Percentiles rank a stretch among this genome's conserved stretches.
These are phyloP conservation scores for Arabidopsis hybrid DNA, from an alignment of 441 rosid species.

Conservation along the genomic window DNA sequence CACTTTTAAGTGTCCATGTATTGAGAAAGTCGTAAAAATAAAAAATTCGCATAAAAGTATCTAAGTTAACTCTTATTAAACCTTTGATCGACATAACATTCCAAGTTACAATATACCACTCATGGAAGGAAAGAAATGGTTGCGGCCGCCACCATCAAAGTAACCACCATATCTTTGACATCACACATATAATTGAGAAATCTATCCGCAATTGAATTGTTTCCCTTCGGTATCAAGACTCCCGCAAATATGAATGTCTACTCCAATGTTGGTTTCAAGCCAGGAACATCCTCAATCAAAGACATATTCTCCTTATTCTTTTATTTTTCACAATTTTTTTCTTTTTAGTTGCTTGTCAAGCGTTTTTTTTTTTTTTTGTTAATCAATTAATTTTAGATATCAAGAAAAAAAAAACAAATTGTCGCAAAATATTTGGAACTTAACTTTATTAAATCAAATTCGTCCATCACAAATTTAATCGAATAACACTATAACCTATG, in stretches of 20 bases:
- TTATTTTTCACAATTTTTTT: background rate
- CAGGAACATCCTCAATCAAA: background rate
- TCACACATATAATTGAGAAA: too few relatives aligned
- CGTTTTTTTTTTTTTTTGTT: background rate
- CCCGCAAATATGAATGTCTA: background rate
- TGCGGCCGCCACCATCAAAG: background rate
- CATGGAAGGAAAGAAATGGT: background rate
- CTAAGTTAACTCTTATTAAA: too few relatives aligned
- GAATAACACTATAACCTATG: background rate
- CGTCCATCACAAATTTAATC: background rate
- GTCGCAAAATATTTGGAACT: background rate
- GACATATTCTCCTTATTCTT: too few relatives aligned
- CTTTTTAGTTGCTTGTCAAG: background rate
- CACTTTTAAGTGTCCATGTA: too few relatives aligned
- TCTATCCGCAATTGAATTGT: too few relatives aligned
- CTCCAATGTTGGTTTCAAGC: background rate
- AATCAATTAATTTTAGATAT: background rate
- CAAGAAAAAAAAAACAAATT: background rate
- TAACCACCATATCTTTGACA: background rate
- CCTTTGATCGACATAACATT: background rate
- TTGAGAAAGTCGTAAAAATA: too few relatives aligned
- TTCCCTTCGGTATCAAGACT: background rate
- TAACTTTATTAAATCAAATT: background rate
- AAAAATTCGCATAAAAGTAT: too few relatives aligned
- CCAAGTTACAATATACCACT: background rate